Evolutionary conservation across 768 basidiomycete genomes (phyloP).

Genomic region (Lactarius hatsudake): DNA sequence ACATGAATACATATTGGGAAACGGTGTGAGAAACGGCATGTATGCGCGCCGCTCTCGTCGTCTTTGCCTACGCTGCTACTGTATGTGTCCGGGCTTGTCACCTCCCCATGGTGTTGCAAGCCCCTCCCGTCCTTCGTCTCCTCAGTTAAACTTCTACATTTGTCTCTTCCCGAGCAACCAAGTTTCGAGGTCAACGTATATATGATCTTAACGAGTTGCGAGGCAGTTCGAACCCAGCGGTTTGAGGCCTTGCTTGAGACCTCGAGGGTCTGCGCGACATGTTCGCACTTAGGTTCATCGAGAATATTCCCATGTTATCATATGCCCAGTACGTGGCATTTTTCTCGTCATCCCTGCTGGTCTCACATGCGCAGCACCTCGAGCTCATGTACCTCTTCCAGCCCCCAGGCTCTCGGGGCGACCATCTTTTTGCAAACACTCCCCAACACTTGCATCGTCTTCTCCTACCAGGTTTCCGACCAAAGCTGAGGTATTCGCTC

Average conservation of each 20-base stretch:
- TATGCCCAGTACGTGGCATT: constrained; percentile 70
- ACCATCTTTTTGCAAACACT: constrained; percentile 78
- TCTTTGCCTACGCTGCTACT: too few species aligned
- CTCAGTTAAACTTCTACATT: too few species aligned
- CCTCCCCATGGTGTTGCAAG: too few species aligned
- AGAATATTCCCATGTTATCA: constrained; percentile 95
- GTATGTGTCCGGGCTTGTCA: too few species aligned
- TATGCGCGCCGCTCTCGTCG: too few species aligned
- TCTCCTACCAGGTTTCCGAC: constrained; percentile 33
- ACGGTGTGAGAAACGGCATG: too few species aligned
- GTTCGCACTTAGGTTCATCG: constrained; percentile 91
- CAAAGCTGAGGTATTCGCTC: constrained; percentile 55
- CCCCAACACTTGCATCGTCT: constrained; percentile 64
- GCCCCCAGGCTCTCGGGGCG: constrained; percentile 78
- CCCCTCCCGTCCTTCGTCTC: too few species aligned
- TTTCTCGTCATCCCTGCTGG: background rate
- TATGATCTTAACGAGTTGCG: too few species aligned
- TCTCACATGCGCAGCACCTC: constrained; percentile 40
- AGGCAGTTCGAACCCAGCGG: too few species aligned
- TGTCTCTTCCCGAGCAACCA: too few species aligned
- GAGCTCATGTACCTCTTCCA: constrained; percentile 80
- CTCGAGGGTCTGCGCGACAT: constrained; percentile 81
- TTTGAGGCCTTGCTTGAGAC: background rate
- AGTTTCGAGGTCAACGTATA: too few species aligned
- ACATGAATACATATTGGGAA: background rate